Conservation (phyloP, 1,284 basidiomycete genomes). For the Apiotrichum akiyoshidainum region DNA sequence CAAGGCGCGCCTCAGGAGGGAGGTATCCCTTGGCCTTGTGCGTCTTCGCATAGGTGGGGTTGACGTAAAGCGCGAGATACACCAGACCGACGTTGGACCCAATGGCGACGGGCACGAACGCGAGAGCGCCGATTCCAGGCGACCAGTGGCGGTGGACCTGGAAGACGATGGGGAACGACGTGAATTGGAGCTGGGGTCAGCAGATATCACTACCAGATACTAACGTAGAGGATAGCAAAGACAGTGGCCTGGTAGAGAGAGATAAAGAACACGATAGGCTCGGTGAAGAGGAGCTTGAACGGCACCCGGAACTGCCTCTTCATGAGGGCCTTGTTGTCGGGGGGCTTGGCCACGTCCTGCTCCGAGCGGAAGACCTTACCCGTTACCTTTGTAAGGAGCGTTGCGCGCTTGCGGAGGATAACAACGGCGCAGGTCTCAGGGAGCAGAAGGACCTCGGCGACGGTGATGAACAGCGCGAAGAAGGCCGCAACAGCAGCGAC, state of each 20-base stretch:
- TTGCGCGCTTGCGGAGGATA: slow-evolving; percentile 43
- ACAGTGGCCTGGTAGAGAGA: slow-evolving; percentile 45
- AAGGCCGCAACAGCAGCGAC: slow-evolving; percentile 65
- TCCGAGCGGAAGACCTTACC: slow-evolving; percentile 41
- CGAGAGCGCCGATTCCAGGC: slow-evolving; percentile 58
- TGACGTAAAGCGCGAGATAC: slow-evolving; percentile 54
- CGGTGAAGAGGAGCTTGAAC: slow-evolving; percentile 60
- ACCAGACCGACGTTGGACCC: slow-evolving; percentile 59
- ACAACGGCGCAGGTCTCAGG: slow-evolving; percentile 51
- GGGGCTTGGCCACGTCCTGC: slow-evolving; percentile 46
- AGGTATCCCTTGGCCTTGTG: slow-evolving; percentile 23
- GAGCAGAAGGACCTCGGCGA: slow-evolving; percentile 32
- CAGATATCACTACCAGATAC: not conserved
- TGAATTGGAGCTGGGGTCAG: slow-evolving; percentile 27
- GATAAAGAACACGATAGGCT: slow-evolving; percentile 64
- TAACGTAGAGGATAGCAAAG: slow-evolving; percentile 35
- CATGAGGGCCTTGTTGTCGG: slow-evolving; percentile 35
- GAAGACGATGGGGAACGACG: slow-evolving; percentile 52
- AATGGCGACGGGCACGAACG: slow-evolving; percentile 63
- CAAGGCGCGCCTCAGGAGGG: slow-evolving; percentile 56
- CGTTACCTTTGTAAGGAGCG: slow-evolving; percentile 32
- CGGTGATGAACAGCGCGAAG: slow-evolving; percentile 38
- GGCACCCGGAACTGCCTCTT: slow-evolving; percentile 46
- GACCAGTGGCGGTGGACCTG: slow-evolving; percentile 29
- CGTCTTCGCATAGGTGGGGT: slow-evolving; percentile 24